Evolutionary conservation across 371 early-diverging fungal genomes (phyloP).

Genomic region (Zychaea mexicana): DNA sequence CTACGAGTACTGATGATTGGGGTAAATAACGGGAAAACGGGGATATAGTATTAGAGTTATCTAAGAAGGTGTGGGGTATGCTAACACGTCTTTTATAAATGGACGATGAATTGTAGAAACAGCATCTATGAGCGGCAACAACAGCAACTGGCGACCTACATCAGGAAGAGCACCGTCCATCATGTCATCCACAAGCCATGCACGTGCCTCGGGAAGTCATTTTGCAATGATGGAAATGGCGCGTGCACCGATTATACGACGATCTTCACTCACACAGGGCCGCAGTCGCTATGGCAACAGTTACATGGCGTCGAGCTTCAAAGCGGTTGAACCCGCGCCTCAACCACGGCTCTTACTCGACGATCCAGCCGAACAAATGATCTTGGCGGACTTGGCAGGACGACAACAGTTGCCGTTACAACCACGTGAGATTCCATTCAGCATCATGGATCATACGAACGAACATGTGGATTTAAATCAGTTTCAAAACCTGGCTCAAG

Average conservation of each 20-base stretch:
- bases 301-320: conserved; percentile 46
- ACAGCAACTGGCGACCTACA: conserved; percentile 12
- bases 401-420: conserved; percentile 43
- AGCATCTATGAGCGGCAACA: conserved; percentile 4
- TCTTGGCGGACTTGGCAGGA: conserved; percentile 41
- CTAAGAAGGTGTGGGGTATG: no score
- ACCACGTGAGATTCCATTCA: conserved; percentile 33
- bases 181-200: conserved; percentile 20
- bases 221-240: conserved; percentile 8
- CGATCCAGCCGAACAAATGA: conserved; percentile 31
- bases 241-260: conserved; percentile 8
- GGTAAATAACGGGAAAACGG: conserved; percentile 10
- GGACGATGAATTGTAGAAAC: conserved; percentile 21
- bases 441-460: conserved; percentile 22
- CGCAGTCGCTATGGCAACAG: conserved; percentile 44
- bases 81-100: no score
- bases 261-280: conserved; percentile 17
- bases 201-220: conserved; percentile 20
- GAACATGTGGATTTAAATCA: conserved; percentile 32
- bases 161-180: conserved; percentile 31
- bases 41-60: no score
- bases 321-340: conserved; percentile 48
- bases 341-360: conserved; percentile 27
- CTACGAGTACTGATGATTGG: conserved; percentile 13
- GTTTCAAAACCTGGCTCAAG: conserved; percentile 57